A percentile compares a stretch with the other conserved stretches of the same genome.
These are phyloP conservation scores for Corylus americana DNA, from an alignment of 306 rosid species.

Conservation along the genomic window DNA sequence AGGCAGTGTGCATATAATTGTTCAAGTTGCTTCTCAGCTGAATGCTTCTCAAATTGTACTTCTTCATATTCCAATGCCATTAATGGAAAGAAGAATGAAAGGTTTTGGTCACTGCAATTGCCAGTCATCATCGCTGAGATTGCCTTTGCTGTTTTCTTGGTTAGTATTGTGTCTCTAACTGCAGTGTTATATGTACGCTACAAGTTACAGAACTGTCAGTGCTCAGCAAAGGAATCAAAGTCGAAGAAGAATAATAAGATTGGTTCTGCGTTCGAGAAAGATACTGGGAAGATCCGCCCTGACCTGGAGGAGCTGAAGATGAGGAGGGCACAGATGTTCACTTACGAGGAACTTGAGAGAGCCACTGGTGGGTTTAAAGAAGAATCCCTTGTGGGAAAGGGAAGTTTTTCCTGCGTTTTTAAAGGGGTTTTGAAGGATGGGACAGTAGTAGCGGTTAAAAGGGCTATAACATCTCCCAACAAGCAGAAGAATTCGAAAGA, in stretches of 20 bases:
- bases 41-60: slow-evolving; percentile 67
- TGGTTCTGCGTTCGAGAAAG: slow-evolving; percentile 52
- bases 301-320: slow-evolving; percentile 74
- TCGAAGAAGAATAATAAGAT: slow-evolving; percentile 40
- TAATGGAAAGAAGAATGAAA: slow-evolving; percentile 47
- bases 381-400: slow-evolving; percentile 82
- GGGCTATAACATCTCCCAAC: slow-evolving; percentile 74
- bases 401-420: slow-evolving; percentile 88
- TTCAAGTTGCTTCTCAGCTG: slow-evolving; percentile 55
- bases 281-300: slow-evolving; percentile 54
- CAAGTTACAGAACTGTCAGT: slow-evolving; percentile 62
- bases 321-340: slow-evolving; percentile 75
- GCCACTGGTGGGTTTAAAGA: slow-evolving; percentile 77
- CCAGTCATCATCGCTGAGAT: slow-evolving; percentile 71
- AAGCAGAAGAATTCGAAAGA: slow-evolving; percentile 82
- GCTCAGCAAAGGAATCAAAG: slow-evolving; percentile 43
- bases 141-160: slow-evolving; percentile 65
- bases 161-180: slow-evolving; percentile 58
- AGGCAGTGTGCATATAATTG: slow-evolving; percentile 81
- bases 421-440: slow-evolving; percentile 79
- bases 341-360: slow-evolving; percentile 74
- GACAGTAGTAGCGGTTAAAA: slow-evolving; percentile 83
- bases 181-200: slow-evolving; percentile 71
- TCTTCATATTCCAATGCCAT: slow-evolving; percentile 35
- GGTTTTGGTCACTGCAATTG: slow-evolving; percentile 68